A percentile compares a stretch with the other conserved stretches of the same genome.
Conservation (phyloP, 257 asterid genomes). For the Nicotiana sylvestris region DNA sequence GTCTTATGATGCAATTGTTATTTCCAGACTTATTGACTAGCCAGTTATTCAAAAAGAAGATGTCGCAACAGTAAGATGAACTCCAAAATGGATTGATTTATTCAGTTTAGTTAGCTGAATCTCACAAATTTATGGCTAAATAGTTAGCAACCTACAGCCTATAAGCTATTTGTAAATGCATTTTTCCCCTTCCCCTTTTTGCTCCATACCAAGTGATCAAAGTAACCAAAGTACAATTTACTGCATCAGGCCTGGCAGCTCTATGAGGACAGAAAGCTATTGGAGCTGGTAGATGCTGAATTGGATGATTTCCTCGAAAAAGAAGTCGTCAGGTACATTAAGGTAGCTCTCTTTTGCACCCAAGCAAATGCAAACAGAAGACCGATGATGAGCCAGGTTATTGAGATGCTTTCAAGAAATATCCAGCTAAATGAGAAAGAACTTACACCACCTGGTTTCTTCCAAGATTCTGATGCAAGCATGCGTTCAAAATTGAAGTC, state of each 20-base stretch:
- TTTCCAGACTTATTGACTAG: background rate
- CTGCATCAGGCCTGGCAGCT: constrained; percentile 71
- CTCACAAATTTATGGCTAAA: too few species aligned
- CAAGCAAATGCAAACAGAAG: constrained; percentile 82
- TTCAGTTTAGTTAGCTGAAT: background rate
- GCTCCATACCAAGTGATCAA: background rate
- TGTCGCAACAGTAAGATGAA: background rate
- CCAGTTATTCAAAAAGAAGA: background rate
- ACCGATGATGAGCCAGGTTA: constrained; percentile 86
- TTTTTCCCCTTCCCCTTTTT: background rate
- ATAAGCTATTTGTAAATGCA: background rate
- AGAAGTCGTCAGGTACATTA: constrained; percentile 60
- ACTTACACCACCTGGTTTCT: constrained; percentile 81
- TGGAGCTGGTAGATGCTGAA: constrained; percentile 74
- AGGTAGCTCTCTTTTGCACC: constrained; percentile 84
- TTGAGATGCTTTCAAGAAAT: constrained; percentile 68
- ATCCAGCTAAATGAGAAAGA: constrained; percentile 63
- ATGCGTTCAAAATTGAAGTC: constrained; percentile 36
- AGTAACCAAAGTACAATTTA: background rate
- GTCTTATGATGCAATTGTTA: too few species aligned
- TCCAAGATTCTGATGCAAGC: constrained; percentile 42
- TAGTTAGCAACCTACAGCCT: background rate
- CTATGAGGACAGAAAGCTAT: constrained; percentile 48
- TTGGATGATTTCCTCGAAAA: constrained; percentile 52
- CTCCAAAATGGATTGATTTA: background rate